Evolutionary conservation across 192 early-diverging fungal genomes (phyloP).

Genomic region (Coemansia sp.): DNA sequence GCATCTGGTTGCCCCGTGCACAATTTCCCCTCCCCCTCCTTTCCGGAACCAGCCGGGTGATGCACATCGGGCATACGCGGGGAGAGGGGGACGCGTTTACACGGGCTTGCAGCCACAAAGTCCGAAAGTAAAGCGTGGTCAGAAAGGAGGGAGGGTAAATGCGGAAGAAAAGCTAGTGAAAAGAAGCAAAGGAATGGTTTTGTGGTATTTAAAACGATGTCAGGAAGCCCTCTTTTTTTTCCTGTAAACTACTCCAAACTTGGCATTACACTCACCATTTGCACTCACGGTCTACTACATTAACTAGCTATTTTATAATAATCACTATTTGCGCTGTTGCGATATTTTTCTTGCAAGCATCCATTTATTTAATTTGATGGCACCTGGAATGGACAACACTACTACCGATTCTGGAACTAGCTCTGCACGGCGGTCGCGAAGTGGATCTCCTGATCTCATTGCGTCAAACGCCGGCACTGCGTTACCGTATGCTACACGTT

Average conservation of each 20-base stretch:
- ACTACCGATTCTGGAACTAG: slow-evolving; percentile 24
- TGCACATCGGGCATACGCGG: slow-evolving; percentile 16
- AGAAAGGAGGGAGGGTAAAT: neutral
- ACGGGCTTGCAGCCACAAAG: slow-evolving; percentile 1
- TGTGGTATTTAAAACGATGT: neutral
- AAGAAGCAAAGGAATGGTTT: neutral
- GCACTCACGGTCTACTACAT: neutral
- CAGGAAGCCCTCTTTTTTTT: neutral
- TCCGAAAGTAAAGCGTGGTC: neutral
- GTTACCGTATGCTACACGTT: slow-evolving; percentile 49
- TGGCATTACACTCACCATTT: neutral
- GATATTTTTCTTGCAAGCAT: neutral
- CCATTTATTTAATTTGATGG: neutral
- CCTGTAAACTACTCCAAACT: neutral
- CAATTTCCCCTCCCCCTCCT: neutral
- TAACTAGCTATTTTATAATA: neutral
- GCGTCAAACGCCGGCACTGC: slow-evolving; percentile 34
- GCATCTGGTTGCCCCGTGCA: slow-evolving; percentile 6
- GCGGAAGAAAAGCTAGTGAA: neutral
- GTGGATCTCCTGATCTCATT: slow-evolving; percentile 33
- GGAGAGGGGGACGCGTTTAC: slow-evolving; percentile 3
- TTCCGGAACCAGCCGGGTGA: slow-evolving; percentile 6
- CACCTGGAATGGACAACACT: slow-evolving; percentile 9
- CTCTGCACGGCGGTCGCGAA: slow-evolving; percentile 33
- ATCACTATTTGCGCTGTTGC: neutral